Conservation (phyloP, 176 grass and related monocot genomes). For the Rhynchospora pubera region DNA sequence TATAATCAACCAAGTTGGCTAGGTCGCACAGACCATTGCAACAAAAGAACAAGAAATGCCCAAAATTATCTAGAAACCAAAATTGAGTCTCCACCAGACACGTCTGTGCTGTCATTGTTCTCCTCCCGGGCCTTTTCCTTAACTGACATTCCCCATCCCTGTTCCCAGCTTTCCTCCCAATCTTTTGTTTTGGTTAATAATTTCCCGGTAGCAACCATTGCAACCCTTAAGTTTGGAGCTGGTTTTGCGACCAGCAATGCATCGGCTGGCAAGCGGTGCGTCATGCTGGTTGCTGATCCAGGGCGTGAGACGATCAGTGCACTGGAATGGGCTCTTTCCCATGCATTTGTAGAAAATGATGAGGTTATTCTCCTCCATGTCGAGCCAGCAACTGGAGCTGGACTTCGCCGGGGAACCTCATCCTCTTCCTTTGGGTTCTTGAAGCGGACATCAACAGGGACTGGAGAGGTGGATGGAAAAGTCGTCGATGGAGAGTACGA, state of each 20-base stretch:
- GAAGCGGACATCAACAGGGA: neutral
- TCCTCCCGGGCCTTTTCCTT: neutral
- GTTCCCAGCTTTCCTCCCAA: neutral
- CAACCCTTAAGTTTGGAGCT: conserved; percentile 6
- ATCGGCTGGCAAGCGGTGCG: conserved; percentile 34
- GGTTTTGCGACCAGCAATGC: neutral
- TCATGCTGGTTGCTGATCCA: conserved; percentile 69
- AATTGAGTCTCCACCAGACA: conserved; percentile 9
- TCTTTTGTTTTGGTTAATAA: neutral
- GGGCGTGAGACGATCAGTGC: conserved; percentile 57
- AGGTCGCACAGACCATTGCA: neutral
- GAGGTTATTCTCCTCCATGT: conserved; percentile 78
- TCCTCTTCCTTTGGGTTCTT: conserved; percentile 29
- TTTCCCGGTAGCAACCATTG: neutral
- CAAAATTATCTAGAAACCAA: conserved; percentile 28
- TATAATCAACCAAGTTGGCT: neutral
- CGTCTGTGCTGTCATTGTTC: neutral
- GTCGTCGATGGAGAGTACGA: conserved; percentile 23
- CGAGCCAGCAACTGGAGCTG: conserved; percentile 30
- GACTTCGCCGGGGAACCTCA: conserved; percentile 19
- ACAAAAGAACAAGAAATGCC: conserved; percentile 13
- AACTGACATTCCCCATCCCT: neutral
- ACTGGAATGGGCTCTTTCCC: conserved; percentile 77
- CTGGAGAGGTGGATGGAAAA: neutral
- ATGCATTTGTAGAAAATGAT: conserved; percentile 58